Evolutionary conservation across 352 stramenopile genomes (phyloP), one percentile per base, ranked within the genome.

Genomic region (Phytopythium oedochilum): DNA sequence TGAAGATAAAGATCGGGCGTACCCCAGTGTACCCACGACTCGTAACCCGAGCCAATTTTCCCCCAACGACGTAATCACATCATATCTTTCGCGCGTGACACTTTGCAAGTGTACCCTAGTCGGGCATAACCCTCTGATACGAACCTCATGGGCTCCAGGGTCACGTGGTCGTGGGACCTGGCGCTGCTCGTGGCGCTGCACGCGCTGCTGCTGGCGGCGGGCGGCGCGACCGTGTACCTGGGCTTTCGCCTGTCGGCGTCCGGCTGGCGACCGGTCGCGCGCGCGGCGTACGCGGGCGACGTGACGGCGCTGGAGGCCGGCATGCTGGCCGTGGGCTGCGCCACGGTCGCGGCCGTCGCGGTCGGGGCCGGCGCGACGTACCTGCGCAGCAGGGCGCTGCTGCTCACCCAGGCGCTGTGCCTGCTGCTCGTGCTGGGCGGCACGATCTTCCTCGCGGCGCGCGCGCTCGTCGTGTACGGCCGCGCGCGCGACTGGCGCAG

Each of bases 261-360:
- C 1, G 49, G 46, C 49, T 55, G 49, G 49, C 49, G 34, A 15
- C n/a, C 25, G 29, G 25, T 55, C 5, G 49, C 32, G 9, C 49
- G 49, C 11, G 22, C 49, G 22, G 49, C 49, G 49, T 42, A 46
- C 25, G 15, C 10, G 12, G 15, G 12, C 32, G 34, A 43, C 15
- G 49, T 55, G 32, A n/a, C 49, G 23, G 17, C 34, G 5, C 18
- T 44, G n/a, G 48, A 55, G 18, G 8, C 34, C 22, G 48, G n/a
- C 32, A 44, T 34, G 52, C 31, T 14, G 8, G 34, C 25, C 18
- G 61, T 73, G 59, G 57, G 42, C 29, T 35, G 36, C 43, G 59
- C 70, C 47, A 63, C 71, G 18, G 40, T 59, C 53, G 68, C 81
- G 57, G 73, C 86, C 61, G 61, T 85, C 18, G 72, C 83, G 54